phyloP scores from a whole-genome alignment of 1,284 basidiomycete species.

The Cryptococcus neoformans region DNA sequence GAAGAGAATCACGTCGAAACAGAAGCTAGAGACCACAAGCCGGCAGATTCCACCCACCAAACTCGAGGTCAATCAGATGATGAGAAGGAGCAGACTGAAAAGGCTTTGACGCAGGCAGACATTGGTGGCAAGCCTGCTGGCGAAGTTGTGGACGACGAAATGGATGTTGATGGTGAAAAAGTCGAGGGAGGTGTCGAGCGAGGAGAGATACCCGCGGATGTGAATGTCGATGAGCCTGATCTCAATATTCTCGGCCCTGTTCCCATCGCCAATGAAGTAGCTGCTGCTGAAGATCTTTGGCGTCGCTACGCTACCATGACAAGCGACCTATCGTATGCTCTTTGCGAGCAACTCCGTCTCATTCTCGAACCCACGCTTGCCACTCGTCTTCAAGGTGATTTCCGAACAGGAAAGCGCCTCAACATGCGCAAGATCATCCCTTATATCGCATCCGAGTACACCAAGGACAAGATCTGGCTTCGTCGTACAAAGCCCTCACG shows the following conservation, averaged over 20 bases:
- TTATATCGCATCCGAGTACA: constrained; percentile 98
- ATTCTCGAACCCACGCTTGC: constrained; percentile 95
- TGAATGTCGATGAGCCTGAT: constrained; percentile 55
- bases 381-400: constrained; percentile 93
- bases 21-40: constrained; percentile 13
- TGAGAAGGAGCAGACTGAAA: constrained; percentile 35
- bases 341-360: constrained; percentile 95
- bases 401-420: constrained; percentile 93
- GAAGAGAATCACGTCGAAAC: constrained; percentile 18
- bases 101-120: constrained; percentile 48
- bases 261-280: constrained; percentile 4
- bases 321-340: constrained; percentile 81
- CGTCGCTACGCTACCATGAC: constrained; percentile 85
- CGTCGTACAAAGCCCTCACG: constrained; percentile 89
- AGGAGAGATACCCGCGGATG: constrained; percentile 22
- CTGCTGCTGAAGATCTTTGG: constrained; percentile 73
- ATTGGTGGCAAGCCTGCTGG: constrained; percentile 31
- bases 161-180: constrained; percentile 37
- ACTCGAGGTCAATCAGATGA: constrained; percentile 14
- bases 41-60: constrained; percentile 10
- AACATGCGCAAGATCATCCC: constrained; percentile 99
- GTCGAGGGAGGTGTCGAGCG: constrained; percentile 36
- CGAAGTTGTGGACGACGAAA: constrained; percentile 22
- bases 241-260: constrained; percentile 58
- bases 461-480: constrained; percentile 99